Conservation (phyloP, 192 early-diverging fungal species). For the Backusella psychrophila region DNA sequence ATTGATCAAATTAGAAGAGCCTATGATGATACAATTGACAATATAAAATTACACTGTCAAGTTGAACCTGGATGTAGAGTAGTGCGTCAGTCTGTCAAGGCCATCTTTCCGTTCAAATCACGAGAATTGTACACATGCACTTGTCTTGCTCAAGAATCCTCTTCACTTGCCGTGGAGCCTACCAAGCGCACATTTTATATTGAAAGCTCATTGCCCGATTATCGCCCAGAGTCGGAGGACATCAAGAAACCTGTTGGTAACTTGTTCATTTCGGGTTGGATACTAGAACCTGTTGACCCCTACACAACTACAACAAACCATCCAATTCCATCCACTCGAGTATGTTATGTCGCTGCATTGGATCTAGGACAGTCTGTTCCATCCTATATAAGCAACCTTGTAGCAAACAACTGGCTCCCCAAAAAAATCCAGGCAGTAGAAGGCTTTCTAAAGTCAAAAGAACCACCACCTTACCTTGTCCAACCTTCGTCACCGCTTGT, state of each 20-base stretch:
- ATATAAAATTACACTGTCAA: constrained; percentile 30
- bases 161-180: background rate
- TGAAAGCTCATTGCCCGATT: constrained; percentile 26
- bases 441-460: constrained; percentile 41
- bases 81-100: constrained; percentile 40
- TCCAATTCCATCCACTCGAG: constrained; percentile 51
- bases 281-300: constrained; percentile 48
- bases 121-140: constrained; percentile 41
- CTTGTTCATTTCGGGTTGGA: constrained; percentile 49
- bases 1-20: constrained; percentile 28
- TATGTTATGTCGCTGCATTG: constrained; percentile 42
- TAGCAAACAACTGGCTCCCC: constrained; percentile 33
- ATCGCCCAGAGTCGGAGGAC: background rate
- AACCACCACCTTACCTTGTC: constrained; percentile 36
- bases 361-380: constrained; percentile 49
- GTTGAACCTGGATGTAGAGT: constrained; percentile 41
- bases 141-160: constrained; percentile 29
- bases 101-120: constrained; percentile 50
- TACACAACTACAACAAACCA: constrained; percentile 51
- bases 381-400: constrained; percentile 43
- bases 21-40: constrained; percentile 39
- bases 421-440: constrained; percentile 47
- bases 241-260: constrained; percentile 28
- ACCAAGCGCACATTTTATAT: constrained; percentile 26
- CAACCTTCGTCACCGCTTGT: constrained; percentile 30